These are phyloP conservation scores for Paralagenidium karlingii DNA, from an alignment of 352 stramenopile genomes.

Conservation along the genomic window DNA sequence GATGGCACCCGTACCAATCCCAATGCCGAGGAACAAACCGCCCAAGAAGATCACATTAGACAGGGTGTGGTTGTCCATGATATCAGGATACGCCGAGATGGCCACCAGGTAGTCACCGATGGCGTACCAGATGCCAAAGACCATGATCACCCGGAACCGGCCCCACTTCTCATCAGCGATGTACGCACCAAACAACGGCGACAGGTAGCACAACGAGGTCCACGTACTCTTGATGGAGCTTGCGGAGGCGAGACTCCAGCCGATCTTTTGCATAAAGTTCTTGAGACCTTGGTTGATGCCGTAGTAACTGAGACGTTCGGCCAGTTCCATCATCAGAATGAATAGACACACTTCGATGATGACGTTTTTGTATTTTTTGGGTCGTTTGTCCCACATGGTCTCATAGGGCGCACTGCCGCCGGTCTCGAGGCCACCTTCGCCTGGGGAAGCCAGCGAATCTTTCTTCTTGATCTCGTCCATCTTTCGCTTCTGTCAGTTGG, in stretches of 20 bases:
- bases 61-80: slow-evolving; percentile 20
- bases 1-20: slow-evolving; percentile 28
- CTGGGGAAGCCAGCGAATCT: no score
- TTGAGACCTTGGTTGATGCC: slow-evolving; percentile 44
- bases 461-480: no score
- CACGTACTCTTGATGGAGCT: slow-evolving; percentile 51
- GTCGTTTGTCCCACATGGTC: slow-evolving; percentile 33
- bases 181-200: slow-evolving; percentile 39
- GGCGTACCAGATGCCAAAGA: slow-evolving; percentile 49
- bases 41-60: slow-evolving; percentile 45
- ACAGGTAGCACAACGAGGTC: slow-evolving; percentile 47
- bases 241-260: slow-evolving; percentile 40
- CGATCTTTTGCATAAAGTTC: slow-evolving; percentile 49
- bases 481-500: no score
- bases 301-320: slow-evolving; percentile 44
- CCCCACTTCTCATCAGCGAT: slow-evolving; percentile 47
- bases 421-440: no score
- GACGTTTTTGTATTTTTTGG: slow-evolving; percentile 35
- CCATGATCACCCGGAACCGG: slow-evolving; percentile 40
- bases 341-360: slow-evolving; percentile 48
- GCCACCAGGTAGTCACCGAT: slow-evolving; percentile 47
- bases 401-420: no score
- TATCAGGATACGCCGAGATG: slow-evolving; percentile 31
- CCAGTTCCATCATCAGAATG: slow-evolving; percentile 44
- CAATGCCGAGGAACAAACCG: slow-evolving; percentile 35